Percentiles rank a stretch among this genome's conserved stretches.
phyloP scores from a whole-genome alignment of 2,329 filamentous ascomycete genomes.

The Hypoxylon sp. region DNA sequence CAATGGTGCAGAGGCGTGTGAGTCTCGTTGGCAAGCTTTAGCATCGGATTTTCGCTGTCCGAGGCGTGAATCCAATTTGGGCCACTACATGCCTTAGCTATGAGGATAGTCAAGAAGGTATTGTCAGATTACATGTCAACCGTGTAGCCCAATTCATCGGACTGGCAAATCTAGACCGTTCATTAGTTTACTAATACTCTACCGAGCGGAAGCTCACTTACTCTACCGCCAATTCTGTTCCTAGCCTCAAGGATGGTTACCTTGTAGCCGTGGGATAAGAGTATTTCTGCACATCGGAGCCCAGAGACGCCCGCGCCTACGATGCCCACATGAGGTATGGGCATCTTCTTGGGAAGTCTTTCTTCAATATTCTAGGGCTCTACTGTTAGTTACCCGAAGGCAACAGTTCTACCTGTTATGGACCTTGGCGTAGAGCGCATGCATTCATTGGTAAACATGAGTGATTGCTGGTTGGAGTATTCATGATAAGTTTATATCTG shows the following conservation, averaged over 20 bases:
- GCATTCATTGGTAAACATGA: not conserved
- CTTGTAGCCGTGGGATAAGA: constrained; percentile 64
- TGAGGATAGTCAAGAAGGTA: not conserved
- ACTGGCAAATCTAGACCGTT: constrained; percentile 51
- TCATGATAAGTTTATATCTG: constrained; percentile 8
- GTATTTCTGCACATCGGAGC: constrained; percentile 67
- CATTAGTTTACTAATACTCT: constrained; percentile 26
- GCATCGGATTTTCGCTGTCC: constrained; percentile 64
- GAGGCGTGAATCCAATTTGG: constrained; percentile 68
- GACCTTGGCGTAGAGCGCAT: not conserved
- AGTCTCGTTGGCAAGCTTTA: constrained; percentile 65
- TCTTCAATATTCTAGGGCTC: not conserved
- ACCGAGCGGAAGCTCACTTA: constrained; percentile 46
- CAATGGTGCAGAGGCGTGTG: constrained; percentile 60
- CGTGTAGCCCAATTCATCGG: constrained; percentile 50
- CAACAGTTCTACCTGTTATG: not conserved
- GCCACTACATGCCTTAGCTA: constrained; percentile 55
- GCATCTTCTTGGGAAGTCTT: constrained; percentile 1
- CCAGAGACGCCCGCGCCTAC: constrained; percentile 70
- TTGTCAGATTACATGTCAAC: constrained; percentile 48
- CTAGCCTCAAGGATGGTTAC: constrained; percentile 71
- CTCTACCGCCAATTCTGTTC: constrained; percentile 67
- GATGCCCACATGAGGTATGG: constrained; percentile 58
- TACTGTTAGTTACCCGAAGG: not conserved
- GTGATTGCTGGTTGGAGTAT: not conserved